Conservation (phyloP, 116 monocot genomes). For the Papilionanthe hybrid region DNA sequence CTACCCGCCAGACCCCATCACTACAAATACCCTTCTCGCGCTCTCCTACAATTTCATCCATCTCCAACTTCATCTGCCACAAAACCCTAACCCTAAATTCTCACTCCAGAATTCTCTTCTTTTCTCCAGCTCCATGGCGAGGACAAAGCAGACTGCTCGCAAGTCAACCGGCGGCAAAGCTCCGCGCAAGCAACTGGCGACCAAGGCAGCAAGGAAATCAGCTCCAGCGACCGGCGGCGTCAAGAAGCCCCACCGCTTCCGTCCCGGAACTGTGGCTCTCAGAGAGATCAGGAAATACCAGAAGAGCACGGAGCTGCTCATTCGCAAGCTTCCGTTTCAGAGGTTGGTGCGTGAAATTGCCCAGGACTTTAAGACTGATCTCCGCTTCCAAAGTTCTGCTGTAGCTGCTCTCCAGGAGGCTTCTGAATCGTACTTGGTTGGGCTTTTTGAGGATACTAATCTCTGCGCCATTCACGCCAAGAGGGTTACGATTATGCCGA, state of each 20-base stretch:
- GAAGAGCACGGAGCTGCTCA: conserved; percentile 20
- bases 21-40: neutral
- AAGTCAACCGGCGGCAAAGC: conserved; percentile 24
- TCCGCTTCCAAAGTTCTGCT: conserved; percentile 21
- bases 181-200: conserved; percentile 16
- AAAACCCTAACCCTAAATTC: neutral
- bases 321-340: conserved; percentile 20
- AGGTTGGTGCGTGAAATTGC: conserved; percentile 13
- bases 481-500: conserved; percentile 48
- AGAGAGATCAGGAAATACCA: conserved; percentile 20
- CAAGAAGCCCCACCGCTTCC: conserved; percentile 20
- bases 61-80: neutral
- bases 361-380: conserved; percentile 19
- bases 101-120: neutral
- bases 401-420: conserved; percentile 21
- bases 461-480: conserved; percentile 47
- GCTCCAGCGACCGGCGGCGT: conserved; percentile 17
- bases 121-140: neutral
- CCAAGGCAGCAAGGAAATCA: conserved; percentile 13
- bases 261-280: conserved; percentile 10
- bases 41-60: neutral
- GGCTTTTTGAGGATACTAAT: conserved; percentile 48
- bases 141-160: conserved; percentile 15
- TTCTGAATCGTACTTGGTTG: conserved; percentile 40
- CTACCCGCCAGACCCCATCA: neutral